Conservation (phyloP, 2,329 filamentous ascomycete species). For the Trichoderma sp. region DNA sequence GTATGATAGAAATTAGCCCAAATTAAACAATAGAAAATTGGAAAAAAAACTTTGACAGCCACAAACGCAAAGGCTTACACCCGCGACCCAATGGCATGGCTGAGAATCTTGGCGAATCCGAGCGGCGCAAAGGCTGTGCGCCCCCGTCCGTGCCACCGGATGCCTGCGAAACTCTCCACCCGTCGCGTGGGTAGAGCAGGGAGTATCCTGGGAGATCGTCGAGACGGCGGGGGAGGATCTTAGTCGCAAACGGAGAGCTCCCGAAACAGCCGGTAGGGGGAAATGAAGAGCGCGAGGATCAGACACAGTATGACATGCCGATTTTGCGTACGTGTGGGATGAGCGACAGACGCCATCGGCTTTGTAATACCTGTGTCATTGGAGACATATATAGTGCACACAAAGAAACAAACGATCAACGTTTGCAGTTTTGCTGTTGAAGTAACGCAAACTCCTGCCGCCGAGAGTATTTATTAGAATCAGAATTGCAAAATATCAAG, state of each 20-base stretch:
- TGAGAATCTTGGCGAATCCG: not conserved
- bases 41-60: not conserved
- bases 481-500: not conserved
- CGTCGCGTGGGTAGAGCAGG: constrained; percentile 20
- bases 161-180: constrained; percentile 15
- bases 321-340: not conserved
- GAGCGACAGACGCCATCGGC: not conserved
- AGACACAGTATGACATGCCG: not conserved
- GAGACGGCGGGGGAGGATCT: constrained; percentile 15
- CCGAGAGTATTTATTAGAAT: not conserved
- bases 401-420: not conserved
- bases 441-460: not conserved
- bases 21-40: not conserved
- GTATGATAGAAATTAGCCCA: not conserved
- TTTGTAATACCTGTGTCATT: not conserved
- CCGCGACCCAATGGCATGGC: not conserved
- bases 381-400: not conserved
- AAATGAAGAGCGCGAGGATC: not conserved
- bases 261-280: not conserved
- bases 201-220: constrained; percentile 19
- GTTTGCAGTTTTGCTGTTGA: not conserved
- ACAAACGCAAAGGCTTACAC: not conserved
- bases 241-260: constrained; percentile 14
- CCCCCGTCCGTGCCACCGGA: constrained; percentile 1
- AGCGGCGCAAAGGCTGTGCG: not conserved